Base-by-base conservation (phyloP, 345 rosid genomes). In the Acer campestre region DNA sequence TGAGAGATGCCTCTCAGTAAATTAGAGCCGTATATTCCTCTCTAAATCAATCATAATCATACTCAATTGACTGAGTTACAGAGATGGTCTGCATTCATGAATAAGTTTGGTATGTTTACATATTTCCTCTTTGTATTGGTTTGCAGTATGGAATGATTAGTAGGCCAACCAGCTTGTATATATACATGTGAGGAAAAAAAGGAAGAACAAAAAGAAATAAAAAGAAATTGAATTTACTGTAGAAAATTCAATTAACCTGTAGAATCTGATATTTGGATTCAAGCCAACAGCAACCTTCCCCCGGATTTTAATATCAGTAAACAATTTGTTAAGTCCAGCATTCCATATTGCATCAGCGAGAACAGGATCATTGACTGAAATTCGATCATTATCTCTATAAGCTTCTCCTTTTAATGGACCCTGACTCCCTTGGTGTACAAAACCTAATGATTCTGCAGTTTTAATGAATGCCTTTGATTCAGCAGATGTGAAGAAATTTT, bases 371-470 rank as follows among this genome's bases (percentile, higher is more conserved):
- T 87, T 81, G 48, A 86, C 93, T 23, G 92, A 85, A 59, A 94
- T 84, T 68, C 99, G 85, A 71, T 92, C 97, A 71, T 94, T 92
- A 80, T 96, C 99, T 59, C 98, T 83, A 66, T 84, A 96, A 77
- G 98, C 98, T 89, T 94, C 98, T 7, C 99, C 98, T 78, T 85
- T 87, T 4, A 90, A 77, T 31, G 99, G 99, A 7, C 99, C 98
- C 77, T 86, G 98, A 82, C 97, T 94, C 77, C 98, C 97, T 82
- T 91, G 99, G 80, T 90, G 98, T 59, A 74, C 86, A 82, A 94
- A 94, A 66, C 97, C 99, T 1, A 88, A 81, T 74, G 95, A 82
- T 85, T 94, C 99, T 5, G 94, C 91, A 17, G 68, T 85, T 80
- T 84, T 87, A 49, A 92, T 29, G 42, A 96, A 96, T 25, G 86